Percentiles rank a stretch among this genome's conserved stretches.
phyloP scores from a whole-genome alignment of 2,329 filamentous ascomycete genomes.

The Neofusicoccum ribis region DNA sequence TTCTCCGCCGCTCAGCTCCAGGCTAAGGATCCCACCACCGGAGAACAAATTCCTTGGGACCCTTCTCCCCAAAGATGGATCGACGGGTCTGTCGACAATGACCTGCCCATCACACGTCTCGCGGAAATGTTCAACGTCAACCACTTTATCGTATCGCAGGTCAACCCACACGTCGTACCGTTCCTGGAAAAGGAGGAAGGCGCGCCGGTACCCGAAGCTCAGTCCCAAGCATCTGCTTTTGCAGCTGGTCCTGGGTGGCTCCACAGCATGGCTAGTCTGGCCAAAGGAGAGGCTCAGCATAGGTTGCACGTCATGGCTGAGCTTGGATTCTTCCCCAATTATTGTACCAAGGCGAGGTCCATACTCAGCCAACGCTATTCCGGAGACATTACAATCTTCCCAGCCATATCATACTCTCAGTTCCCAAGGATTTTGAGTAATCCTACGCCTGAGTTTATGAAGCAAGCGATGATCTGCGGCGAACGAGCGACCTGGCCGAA shows the following conservation, averaged over 20 bases:
- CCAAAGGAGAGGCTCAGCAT: slow-evolving; percentile 78
- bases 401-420: slow-evolving; percentile 72
- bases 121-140: slow-evolving; percentile 98
- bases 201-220: slow-evolving; percentile 38
- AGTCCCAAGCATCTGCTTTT: slow-evolving; percentile 33
- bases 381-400: slow-evolving; percentile 92
- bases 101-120: slow-evolving; percentile 85
- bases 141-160: slow-evolving; percentile 95
- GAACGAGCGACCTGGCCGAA: slow-evolving; percentile 92
- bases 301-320: slow-evolving; percentile 79
- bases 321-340: slow-evolving; percentile 75
- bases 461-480: slow-evolving; percentile 71
- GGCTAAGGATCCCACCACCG: slow-evolving; percentile 81
- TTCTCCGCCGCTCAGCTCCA: slow-evolving; percentile 78
- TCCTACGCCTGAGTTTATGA: slow-evolving; percentile 83
- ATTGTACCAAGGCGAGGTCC: slow-evolving; percentile 74
- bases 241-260: slow-evolving; percentile 59
- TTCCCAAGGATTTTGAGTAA: slow-evolving; percentile 79
- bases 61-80: slow-evolving; percentile 84
- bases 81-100: slow-evolving; percentile 92
- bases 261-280: slow-evolving; percentile 67
- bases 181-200: slow-evolving; percentile 77
- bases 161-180: slow-evolving; percentile 90
- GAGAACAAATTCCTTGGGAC: slow-evolving; percentile 78
- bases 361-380: slow-evolving; percentile 89